Evolutionary conservation across 257 asterid genomes (phyloP).

Genomic region (Handroanthus guayacan): DNA sequence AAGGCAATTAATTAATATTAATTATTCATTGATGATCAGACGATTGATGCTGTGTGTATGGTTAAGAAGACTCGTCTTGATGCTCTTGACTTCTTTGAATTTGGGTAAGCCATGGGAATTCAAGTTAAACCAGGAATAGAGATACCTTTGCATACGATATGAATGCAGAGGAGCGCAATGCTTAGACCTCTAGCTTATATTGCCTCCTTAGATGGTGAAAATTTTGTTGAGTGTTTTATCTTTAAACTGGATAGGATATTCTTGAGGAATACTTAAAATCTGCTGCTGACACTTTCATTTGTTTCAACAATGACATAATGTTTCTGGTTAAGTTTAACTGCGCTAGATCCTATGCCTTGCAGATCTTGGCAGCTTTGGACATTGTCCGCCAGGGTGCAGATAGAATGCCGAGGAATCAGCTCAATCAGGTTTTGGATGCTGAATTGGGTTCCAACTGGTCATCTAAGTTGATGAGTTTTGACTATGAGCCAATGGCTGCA

Average conservation of each 20-base stretch:
- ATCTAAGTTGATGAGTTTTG: conserved; percentile 74
- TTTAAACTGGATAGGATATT: not conserved
- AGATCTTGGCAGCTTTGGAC: conserved; percentile 96
- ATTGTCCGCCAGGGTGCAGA: conserved; percentile 99
- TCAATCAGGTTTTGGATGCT: conserved; percentile 84
- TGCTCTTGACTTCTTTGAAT: conserved; percentile 6
- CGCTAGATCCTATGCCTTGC: conserved; percentile 42
- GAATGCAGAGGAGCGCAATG: conserved; percentile 15
- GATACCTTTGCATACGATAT: not conserved
- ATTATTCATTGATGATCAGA: not conserved
- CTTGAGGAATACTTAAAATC: not conserved
- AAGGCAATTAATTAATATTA: not conserved
- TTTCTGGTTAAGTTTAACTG: conserved; percentile 31
- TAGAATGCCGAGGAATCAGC: conserved; percentile 93
- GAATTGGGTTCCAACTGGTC: conserved; percentile 86
- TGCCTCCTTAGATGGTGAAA: conserved; percentile 12
- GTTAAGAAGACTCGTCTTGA: conserved; percentile 1
- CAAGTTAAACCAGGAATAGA: not conserved
- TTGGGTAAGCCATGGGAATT: conserved; percentile 8
- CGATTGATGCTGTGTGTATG: not conserved
- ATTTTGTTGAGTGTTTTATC: not conserved
- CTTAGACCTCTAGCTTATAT: conserved; percentile 10
- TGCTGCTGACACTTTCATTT: conserved; percentile 16
- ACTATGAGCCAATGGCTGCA: conserved; percentile 91
- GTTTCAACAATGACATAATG: conserved; percentile 7